A percentile compares a stretch with the other conserved stretches of the same genome.
These are phyloP conservation scores for Auxenochlorella pyrenoidosa DNA, from an alignment of 139 green algal species.

Conservation along the genomic window DNA sequence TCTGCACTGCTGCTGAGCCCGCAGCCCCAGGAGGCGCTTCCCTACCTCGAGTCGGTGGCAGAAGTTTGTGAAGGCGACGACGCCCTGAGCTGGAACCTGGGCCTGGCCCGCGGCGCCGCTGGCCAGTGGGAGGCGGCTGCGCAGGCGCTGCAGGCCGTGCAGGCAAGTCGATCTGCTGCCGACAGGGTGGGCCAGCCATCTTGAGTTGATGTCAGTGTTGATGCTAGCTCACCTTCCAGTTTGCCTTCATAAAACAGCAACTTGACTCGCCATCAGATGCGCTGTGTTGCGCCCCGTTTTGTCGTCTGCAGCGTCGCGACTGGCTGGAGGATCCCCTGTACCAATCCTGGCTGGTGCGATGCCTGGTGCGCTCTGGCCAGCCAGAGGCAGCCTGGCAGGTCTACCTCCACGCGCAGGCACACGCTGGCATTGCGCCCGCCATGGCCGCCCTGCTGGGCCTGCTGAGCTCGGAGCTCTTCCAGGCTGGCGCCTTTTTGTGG, in stretches of 20 bases:
- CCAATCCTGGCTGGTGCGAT: slow-evolving; percentile 75
- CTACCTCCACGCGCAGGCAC: slow-evolving; percentile 58
- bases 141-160: slow-evolving; percentile 61
- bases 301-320: slow-evolving; percentile 63
- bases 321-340: slow-evolving; percentile 74
- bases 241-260: too few species aligned
- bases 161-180: neutral
- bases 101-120: slow-evolving; percentile 68
- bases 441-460: slow-evolving; percentile 78
- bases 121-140: slow-evolving; percentile 82
- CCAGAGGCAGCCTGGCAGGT: slow-evolving; percentile 77
- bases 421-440: slow-evolving; percentile 21
- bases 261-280: too few species aligned
- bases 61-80: slow-evolving; percentile 70
- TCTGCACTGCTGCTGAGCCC: slow-evolving; percentile 85
- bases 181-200: too few species aligned
- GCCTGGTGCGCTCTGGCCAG: slow-evolving; percentile 69
- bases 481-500: slow-evolving; percentile 81
- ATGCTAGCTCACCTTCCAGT: neutral
- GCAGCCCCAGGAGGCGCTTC: slow-evolving; percentile 72
- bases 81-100: slow-evolving; percentile 91
- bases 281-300: neutral
- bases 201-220: too few species aligned
- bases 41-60: slow-evolving; percentile 67
- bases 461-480: slow-evolving; percentile 87